Evolutionary conservation across 495 filamentous ascomycete species (phyloP).

Genomic region (Neurospora sp.): DNA sequence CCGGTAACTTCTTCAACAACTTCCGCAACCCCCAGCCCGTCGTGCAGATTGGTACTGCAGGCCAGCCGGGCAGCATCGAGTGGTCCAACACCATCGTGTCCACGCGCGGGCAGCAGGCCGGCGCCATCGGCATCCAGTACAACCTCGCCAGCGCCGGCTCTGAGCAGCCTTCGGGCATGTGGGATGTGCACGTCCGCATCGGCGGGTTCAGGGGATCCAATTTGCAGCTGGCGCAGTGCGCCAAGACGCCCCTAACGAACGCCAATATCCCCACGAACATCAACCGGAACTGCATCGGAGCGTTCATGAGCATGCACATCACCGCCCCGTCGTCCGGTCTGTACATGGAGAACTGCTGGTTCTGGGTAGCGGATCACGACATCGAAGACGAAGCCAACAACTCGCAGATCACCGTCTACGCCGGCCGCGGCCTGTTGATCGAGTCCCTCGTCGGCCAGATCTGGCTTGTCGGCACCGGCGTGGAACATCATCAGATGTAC

Average conservation of each 20-base stretch:
- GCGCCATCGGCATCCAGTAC: constrained; percentile 27
- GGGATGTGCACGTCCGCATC: constrained; percentile 21
- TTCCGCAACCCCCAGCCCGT: constrained; percentile 55
- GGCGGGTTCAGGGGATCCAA: constrained; percentile 54
- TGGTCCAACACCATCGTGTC: constrained; percentile 70
- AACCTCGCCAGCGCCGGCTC: constrained; percentile 9
- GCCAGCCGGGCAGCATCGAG: constrained; percentile 64
- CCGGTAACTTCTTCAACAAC: constrained; percentile 53
- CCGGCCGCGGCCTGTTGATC: constrained; percentile 55
- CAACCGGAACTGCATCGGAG: constrained; percentile 51
- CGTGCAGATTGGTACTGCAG: constrained; percentile 62
- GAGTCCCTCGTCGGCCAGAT: constrained; percentile 45
- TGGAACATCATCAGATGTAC: constrained; percentile 67
- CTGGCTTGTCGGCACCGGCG: constrained; percentile 45
- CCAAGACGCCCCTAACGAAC: constrained; percentile 47
- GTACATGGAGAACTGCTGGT: constrained; percentile 61
- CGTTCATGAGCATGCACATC: constrained; percentile 60
- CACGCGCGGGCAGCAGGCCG: constrained; percentile 19
- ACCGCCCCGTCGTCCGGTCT: constrained; percentile 42
- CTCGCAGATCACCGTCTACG: constrained; percentile 60
- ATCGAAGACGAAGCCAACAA: constrained; percentile 48
- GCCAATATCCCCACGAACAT: constrained; percentile 26
- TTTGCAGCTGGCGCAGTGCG: constrained; percentile 52
- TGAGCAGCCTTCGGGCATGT: constrained; percentile 18
- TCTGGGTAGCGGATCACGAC: constrained; percentile 69